A percentile compares a stretch with the other conserved stretches of the same genome.
Evolutionary conservation across 805 yeast species (phyloP).

Genomic region (Pichia phayaonensis): DNA sequence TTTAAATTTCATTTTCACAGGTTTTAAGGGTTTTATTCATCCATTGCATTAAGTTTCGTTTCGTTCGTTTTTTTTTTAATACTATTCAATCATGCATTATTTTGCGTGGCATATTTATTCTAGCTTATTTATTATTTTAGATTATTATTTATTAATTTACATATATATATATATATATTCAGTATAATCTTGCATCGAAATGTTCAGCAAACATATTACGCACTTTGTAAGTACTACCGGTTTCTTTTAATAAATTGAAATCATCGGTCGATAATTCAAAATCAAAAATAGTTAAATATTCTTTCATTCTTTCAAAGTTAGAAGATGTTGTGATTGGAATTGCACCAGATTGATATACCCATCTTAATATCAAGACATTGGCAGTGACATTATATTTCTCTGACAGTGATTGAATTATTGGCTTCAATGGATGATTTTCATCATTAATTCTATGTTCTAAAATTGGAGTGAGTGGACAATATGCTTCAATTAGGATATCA

Average conservation of each 20-base stretch:
- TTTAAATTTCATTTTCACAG: neutral
- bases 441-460: slow-evolving; percentile 31
- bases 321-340: slow-evolving; percentile 73
- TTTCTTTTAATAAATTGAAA: slow-evolving; percentile 32
- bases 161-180: neutral
- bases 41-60: neutral
- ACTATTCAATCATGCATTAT: too few relatives aligned
- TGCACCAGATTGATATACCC: slow-evolving; percentile 58
- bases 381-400: slow-evolving; percentile 50
- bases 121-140: neutral
- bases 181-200: neutral
- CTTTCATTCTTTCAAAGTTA: slow-evolving; percentile 45
- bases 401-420: slow-evolving; percentile 34
- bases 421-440: slow-evolving; percentile 34
- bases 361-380: slow-evolving; percentile 61
- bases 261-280: slow-evolving; percentile 50
- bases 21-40: neutral
- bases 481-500: slow-evolving; percentile 52
- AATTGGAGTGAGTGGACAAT: slow-evolving; percentile 63
- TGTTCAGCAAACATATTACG: slow-evolving; percentile 2
- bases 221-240: slow-evolving; percentile 29
- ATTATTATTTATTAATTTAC: neutral
- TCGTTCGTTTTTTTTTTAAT: too few relatives aligned
- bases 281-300: slow-evolving; percentile 46
- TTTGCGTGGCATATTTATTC: neutral